These are phyloP conservation scores for Eimeria maxima DNA, from an alignment of 169 alveolate genomes.

Conservation along the genomic window DNA sequence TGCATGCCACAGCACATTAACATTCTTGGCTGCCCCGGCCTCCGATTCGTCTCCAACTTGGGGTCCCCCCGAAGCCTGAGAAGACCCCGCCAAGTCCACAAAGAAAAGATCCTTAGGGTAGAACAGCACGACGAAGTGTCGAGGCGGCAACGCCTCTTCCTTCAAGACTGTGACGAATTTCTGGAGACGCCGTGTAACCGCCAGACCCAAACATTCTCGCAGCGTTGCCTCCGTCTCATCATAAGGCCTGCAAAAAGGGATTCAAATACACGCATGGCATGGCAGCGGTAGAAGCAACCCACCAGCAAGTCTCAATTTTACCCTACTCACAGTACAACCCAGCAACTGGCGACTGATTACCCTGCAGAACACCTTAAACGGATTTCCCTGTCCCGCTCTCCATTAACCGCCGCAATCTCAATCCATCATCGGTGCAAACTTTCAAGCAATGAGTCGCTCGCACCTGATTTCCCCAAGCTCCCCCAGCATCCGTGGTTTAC, in stretches of 20 bases:
- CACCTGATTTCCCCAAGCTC: conserved; percentile 88
- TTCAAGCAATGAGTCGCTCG: background rate
- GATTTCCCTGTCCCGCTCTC: background rate
- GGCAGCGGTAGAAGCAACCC: background rate
- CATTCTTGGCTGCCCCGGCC: background rate
- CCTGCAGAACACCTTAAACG: too few relatives aligned
- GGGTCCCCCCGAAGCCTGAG: conserved; percentile 2
- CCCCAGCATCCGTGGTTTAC: conserved; percentile 95
- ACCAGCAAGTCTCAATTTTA: background rate
- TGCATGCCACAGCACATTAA: conserved; percentile 66
- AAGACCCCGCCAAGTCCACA: conserved; percentile 63
- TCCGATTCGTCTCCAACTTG: conserved; percentile 38
- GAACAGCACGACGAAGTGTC: conserved; percentile 72
- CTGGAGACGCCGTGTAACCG: conserved; percentile 78
- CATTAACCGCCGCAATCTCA: background rate
- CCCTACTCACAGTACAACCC: background rate
- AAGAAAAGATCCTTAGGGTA: conserved; percentile 78
- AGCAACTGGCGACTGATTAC: too few relatives aligned
- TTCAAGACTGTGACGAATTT: conserved; percentile 63
- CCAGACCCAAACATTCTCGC: conserved; percentile 76
- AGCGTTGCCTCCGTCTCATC: conserved; percentile 79
- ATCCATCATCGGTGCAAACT: background rate
- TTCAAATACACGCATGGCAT: background rate
- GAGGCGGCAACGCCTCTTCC: conserved; percentile 79
- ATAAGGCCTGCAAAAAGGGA: conserved; percentile 65